These are phyloP conservation scores for Imleria badia DNA, from an alignment of 768 basidiomycete species.

Conservation along the genomic window DNA sequence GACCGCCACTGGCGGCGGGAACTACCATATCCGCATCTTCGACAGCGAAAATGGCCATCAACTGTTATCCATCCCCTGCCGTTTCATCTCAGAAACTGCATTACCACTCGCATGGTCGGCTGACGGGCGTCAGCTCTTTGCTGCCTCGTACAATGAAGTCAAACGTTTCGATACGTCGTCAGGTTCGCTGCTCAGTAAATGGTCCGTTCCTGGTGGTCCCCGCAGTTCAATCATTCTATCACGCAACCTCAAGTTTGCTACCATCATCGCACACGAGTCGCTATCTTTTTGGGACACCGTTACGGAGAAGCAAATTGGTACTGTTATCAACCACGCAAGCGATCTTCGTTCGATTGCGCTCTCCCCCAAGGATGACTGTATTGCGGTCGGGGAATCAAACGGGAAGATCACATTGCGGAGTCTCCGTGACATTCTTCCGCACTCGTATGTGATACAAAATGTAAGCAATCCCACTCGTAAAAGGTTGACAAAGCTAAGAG, in stretches of 20 bases:
- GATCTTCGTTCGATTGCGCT: not conserved
- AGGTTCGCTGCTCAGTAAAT: not conserved
- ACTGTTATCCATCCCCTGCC: not conserved
- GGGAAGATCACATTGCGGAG: not conserved
- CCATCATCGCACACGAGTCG: not conserved
- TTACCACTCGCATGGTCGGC: not conserved
- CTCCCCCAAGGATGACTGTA: not conserved
- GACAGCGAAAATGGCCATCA: not conserved
- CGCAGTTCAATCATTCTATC: not conserved
- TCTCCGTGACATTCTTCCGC: not conserved
- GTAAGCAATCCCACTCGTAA: not conserved
- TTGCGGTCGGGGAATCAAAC: not conserved
- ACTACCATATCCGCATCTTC: not conserved
- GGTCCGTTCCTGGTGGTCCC: not conserved
- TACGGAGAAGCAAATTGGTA: not conserved
- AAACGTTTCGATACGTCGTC: constrained; percentile 4
- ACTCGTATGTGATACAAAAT: not conserved
- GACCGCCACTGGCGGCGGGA: not conserved
- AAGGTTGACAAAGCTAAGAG: not conserved
- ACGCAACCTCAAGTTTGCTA: not conserved
- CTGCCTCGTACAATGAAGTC: not conserved
- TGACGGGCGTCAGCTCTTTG: constrained; percentile 3
- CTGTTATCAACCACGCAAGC: not conserved
- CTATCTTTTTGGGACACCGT: constrained; percentile 1
- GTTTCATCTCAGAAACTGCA: not conserved